These are phyloP conservation scores for Mycena capillaripes DNA, from an alignment of 768 basidiomycete genomes.

Conservation along the genomic window DNA sequence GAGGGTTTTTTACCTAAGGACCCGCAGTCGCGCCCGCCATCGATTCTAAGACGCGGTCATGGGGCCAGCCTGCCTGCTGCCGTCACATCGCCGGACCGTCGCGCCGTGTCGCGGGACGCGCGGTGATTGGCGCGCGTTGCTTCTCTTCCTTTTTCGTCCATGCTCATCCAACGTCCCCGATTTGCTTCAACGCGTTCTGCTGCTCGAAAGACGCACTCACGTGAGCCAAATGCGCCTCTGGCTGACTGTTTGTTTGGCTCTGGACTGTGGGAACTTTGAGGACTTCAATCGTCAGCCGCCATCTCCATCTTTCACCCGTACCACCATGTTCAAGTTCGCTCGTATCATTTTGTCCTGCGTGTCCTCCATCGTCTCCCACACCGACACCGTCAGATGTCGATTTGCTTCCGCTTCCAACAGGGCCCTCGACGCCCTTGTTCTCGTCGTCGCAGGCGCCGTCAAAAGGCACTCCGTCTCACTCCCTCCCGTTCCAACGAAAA, in stretches of 20 bases:
- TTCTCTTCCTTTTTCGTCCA: background rate
- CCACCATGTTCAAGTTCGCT: background rate
- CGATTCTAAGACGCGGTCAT: too few species aligned
- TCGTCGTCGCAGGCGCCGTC: background rate
- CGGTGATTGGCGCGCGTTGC: background rate
- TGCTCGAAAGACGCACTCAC: background rate
- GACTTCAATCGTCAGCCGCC: background rate
- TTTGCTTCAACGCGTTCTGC: background rate
- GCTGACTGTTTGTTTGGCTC: background rate
- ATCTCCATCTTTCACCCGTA: background rate
- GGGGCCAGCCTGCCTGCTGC: too few species aligned
- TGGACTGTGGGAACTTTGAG: background rate
- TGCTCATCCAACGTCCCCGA: slow-evolving; percentile 13
- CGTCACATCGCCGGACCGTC: too few species aligned
- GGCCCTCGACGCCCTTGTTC: background rate
- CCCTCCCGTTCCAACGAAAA: background rate
- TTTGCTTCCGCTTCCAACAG: background rate
- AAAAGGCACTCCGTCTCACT: background rate
- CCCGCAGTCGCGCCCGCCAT: too few species aligned
- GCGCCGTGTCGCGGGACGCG: too few species aligned
- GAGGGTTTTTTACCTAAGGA: too few species aligned
- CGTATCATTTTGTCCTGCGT: background rate
- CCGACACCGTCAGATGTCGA: background rate
- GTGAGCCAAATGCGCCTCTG: background rate
- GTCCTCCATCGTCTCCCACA: background rate